These are phyloP conservation scores for Seiridium unicorne DNA, from an alignment of 2,329 filamentous ascomycete species.

Conservation along the genomic window DNA sequence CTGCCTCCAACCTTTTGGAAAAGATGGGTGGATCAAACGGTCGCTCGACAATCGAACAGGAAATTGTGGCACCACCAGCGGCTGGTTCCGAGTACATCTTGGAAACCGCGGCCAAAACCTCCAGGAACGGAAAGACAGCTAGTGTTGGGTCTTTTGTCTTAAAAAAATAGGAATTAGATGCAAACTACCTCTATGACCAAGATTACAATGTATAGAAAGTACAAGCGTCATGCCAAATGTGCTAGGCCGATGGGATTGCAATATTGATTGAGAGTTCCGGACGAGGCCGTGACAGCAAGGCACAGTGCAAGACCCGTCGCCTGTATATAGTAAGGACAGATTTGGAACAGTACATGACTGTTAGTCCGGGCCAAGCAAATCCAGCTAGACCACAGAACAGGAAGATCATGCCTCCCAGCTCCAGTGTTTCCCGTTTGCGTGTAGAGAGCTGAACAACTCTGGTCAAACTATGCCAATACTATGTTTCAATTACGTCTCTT, in stretches of 20 bases:
- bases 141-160: background rate
- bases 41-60: background rate
- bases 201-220: constrained; percentile 54
- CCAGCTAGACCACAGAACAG: constrained; percentile 46
- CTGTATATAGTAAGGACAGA: constrained; percentile 51
- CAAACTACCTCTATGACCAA: constrained; percentile 23
- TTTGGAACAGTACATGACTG: constrained; percentile 46
- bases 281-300: constrained; percentile 24
- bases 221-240: constrained; percentile 51
- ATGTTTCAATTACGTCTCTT: background rate
- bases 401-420: constrained; percentile 31
- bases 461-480: background rate
- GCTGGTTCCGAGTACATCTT: background rate
- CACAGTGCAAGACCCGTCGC: constrained; percentile 45
- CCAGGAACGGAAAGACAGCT: background rate
- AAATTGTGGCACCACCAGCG: background rate
- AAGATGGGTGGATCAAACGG: background rate
- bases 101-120: background rate
- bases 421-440: constrained; percentile 24
- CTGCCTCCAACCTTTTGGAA: background rate
- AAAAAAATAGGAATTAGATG: background rate
- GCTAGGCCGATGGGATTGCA: constrained; percentile 54
- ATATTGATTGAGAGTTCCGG: constrained; percentile 29
- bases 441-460: constrained; percentile 27
- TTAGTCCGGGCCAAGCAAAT: constrained; percentile 53